A percentile compares a stretch with the other conserved stretches of the same genome.
These are phyloP conservation scores for Colletotrichum tropicicola DNA, from an alignment of 2,329 filamentous ascomycete species.

Conservation along the genomic window DNA sequence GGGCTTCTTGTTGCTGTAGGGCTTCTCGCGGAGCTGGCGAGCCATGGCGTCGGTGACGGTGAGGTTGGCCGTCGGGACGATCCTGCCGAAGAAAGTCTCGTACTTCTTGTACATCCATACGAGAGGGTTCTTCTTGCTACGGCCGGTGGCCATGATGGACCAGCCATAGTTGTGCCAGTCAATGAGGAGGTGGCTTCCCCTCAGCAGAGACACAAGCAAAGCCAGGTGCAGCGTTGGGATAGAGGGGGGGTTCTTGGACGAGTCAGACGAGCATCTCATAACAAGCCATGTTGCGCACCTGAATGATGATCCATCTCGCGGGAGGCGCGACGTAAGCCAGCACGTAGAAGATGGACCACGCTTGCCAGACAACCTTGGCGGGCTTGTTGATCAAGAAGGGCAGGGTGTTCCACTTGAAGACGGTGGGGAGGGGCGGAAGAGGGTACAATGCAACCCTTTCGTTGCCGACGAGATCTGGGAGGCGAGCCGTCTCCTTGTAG, in stretches of 20 bases:
- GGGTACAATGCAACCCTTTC: slow-evolving; percentile 76
- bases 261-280: not conserved
- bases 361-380: slow-evolving; percentile 86
- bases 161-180: slow-evolving; percentile 99
- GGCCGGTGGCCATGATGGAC: slow-evolving; percentile 80
- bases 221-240: slow-evolving; percentile 89
- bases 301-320: slow-evolving; percentile 85
- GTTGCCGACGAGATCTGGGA: slow-evolving; percentile 78
- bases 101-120: slow-evolving; percentile 81
- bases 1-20: slow-evolving; percentile 72
- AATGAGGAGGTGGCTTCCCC: slow-evolving; percentile 84
- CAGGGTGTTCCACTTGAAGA: slow-evolving; percentile 73
- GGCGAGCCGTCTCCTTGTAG: slow-evolving; percentile 85
- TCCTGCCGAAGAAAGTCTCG: slow-evolving; percentile 75
- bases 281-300: slow-evolving; percentile 54
- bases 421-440: slow-evolving; percentile 72
- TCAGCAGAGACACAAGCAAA: slow-evolving; percentile 75
- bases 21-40: slow-evolving; percentile 68
- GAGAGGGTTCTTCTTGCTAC: slow-evolving; percentile 72
- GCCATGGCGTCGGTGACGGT: slow-evolving; percentile 93
- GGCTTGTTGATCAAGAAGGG: slow-evolving; percentile 83
- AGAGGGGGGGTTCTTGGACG: slow-evolving; percentile 83
- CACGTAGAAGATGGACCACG: slow-evolving; percentile 74
- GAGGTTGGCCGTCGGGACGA: slow-evolving; percentile 77
- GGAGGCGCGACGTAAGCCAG: slow-evolving; percentile 80